phyloP scores from a whole-genome alignment of 257 asterid species.

The Solanum paucissectum region DNA sequence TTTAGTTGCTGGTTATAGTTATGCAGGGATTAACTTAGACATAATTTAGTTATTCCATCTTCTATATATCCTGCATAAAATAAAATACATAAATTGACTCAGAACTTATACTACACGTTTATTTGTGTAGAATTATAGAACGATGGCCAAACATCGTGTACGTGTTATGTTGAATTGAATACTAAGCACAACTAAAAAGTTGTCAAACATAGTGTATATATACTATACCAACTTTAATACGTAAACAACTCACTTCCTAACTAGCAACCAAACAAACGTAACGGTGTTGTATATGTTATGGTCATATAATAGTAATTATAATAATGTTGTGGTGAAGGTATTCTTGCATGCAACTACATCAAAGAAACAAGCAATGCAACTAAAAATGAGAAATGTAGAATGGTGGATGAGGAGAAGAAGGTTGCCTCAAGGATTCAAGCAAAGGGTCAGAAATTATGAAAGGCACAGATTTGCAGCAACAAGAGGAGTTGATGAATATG shows the following conservation, averaged over 20 bases:
- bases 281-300: not conserved
- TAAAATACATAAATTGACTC: not conserved
- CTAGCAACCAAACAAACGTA: not conserved
- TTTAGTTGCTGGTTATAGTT: not conserved
- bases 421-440: conserved; percentile 50
- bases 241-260: not conserved
- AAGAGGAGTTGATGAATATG: conserved; percentile 92
- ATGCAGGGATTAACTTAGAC: not conserved
- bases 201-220: too few relatives aligned
- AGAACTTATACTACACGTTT: not conserved
- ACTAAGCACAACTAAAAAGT: not conserved
- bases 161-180: not conserved
- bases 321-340: conserved; percentile 27
- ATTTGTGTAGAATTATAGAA: not conserved
- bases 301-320: not conserved
- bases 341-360: conserved; percentile 95
- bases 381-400: conserved; percentile 90
- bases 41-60: not conserved
- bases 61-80: too few relatives aligned
- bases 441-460: conserved; percentile 79
- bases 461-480: conserved; percentile 94
- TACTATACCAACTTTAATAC: not conserved
- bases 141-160: not conserved
- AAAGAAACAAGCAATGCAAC: conserved; percentile 92
- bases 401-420: conserved; percentile 97